Conservation (phyloP, 176 grass and related monocot genomes). For the Echinochloa phyllopogon region DNA sequence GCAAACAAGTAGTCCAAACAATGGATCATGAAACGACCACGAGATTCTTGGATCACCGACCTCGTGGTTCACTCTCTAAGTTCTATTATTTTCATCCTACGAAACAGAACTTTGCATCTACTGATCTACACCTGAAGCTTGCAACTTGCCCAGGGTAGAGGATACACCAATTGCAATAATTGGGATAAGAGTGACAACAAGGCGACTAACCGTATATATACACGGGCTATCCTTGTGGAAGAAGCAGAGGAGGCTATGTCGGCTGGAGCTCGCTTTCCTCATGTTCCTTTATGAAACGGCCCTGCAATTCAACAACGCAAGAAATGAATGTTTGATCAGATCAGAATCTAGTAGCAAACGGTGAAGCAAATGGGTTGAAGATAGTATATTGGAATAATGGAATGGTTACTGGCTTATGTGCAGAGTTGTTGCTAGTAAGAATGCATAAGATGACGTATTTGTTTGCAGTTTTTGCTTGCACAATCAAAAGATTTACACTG, state of each 20-base stretch:
- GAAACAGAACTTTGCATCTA: constrained; percentile 14
- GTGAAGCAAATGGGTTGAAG: neutral
- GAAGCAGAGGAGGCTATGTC: neutral
- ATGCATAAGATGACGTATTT: neutral
- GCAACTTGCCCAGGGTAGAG: constrained; percentile 2
- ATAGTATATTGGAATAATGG: neutral
- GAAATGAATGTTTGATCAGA: constrained; percentile 11
- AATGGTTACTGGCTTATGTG: neutral
- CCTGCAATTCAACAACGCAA: constrained; percentile 31
- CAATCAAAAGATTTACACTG: neutral
- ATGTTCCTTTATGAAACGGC: constrained; percentile 53
- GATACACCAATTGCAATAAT: neutral
- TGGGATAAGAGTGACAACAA: neutral
- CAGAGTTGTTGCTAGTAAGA: neutral
- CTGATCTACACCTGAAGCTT: constrained; percentile 25
- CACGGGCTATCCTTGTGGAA: neutral
- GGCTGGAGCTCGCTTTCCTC: constrained; percentile 32
- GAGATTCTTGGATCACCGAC: neutral
- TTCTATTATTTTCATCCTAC: constrained; percentile 31
- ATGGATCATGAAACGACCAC: neutral
- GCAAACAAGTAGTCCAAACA: neutral
- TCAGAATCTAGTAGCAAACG: neutral
- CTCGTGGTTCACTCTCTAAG: neutral
- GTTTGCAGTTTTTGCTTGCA: neutral
- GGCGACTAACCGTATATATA: neutral